Evolutionary conservation across 345 rosid genomes (phyloP), one percentile per base, ranked within the genome.

Genomic region (Geranium rotundifolium): DNA sequence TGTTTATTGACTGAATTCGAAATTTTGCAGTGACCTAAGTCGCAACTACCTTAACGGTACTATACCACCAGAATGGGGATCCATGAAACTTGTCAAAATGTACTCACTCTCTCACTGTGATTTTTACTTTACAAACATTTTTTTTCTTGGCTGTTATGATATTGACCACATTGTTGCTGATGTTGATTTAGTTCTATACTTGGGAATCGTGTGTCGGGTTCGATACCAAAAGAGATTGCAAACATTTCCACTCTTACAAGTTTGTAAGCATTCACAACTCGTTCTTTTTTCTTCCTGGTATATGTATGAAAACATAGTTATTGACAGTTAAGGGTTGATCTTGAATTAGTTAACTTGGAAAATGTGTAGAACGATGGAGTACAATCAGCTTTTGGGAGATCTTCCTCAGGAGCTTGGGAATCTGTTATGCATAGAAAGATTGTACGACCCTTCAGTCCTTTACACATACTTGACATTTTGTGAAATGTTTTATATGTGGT

Each of bases 1-100:
- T 31, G n/a, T 31, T 31, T 31, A 7, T 31, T n/a, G n/a, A 7
- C 37, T 31, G 37, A 31, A 31, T 2, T 3, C 37, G 7, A 31
- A 2, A 31, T 31, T 31, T 31, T 31, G n/a, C 50, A 68, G 72
- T 61, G 67, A 68, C 55, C 62, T 68, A 18, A 17, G 41, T 17
- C 61, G 67, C 4, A 68, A 68, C 72, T 68, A 68, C 58, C 65
- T 68, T 29, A 63, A 50, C 58, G 67, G 72, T 19, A 68, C 67
- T 62, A 68, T 68, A 19, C 72, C 72, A 20, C 63, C 67, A 49
- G 17, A 62, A 46, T 63, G 72, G 72, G 67, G 66, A 12, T 69
- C 72, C 52, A 62, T 29, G 58, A 37, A 69, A 46, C 34, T 69
- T 7, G 1, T 4, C 57, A 56, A 41, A 37, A 27, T 57, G 72